A percentile compares a stretch with the other conserved stretches of the same genome.
phyloP scores from a whole-genome alignment of 352 stramenopile species.

The Phytophthora colocasiae region DNA sequence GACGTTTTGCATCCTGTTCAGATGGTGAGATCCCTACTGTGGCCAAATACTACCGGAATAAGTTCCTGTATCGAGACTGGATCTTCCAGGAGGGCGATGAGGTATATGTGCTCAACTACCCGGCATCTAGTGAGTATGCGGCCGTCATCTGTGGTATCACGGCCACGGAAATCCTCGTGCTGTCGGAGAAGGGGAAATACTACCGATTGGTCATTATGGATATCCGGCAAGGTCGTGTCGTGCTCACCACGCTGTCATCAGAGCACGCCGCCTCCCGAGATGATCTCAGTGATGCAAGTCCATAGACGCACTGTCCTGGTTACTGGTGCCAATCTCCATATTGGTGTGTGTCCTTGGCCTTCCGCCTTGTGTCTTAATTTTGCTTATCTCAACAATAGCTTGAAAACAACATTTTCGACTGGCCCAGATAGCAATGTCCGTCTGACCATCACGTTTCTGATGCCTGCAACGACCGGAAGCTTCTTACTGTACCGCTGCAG shows the following conservation, averaged over 20 bases:
- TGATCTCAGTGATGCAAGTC: conserved; percentile 53
- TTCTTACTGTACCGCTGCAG: conserved; percentile 19
- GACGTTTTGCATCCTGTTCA: conserved; percentile 23
- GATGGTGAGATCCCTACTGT: conserved; percentile 49
- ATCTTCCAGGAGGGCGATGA: conserved; percentile 86
- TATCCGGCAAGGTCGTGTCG: conserved; percentile 67
- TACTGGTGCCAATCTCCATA: conserved; percentile 20
- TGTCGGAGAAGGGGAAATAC: conserved; percentile 86
- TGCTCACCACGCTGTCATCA: conserved; percentile 61
- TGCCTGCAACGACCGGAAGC: not conserved
- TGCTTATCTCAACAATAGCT: conserved; percentile 41
- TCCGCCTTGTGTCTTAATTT: conserved; percentile 40
- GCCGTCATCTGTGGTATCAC: conserved; percentile 78
- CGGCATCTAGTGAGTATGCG: conserved; percentile 61
- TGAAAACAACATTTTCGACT: conserved; percentile 34
- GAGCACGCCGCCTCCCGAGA: conserved; percentile 57
- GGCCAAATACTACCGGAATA: conserved; percentile 76
- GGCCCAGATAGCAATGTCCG: not conserved
- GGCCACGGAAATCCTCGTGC: conserved; percentile 75
- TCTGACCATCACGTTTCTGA: not conserved
- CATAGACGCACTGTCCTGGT: conserved; percentile 41
- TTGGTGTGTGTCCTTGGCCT: conserved; percentile 33
- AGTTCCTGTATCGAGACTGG: conserved; percentile 78
- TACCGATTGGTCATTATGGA: conserved; percentile 79
- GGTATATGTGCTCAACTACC: conserved; percentile 73